phyloP scores from a whole-genome alignment of 2,329 filamentous ascomycete species.

The Colletotrichum truncatum region DNA sequence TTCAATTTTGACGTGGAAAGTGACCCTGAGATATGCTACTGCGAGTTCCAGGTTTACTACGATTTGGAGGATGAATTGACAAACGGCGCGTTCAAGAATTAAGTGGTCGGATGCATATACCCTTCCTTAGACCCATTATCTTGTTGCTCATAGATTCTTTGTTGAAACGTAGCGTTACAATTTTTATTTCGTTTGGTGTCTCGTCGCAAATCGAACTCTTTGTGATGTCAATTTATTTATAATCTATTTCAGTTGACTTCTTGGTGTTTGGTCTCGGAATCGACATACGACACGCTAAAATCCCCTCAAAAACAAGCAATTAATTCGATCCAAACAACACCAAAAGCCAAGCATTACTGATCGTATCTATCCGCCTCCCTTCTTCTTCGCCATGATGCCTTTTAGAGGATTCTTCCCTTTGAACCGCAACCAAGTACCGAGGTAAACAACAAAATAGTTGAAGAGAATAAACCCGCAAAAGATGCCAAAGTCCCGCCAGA shows the following conservation, averaged over 20 bases:
- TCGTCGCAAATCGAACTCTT: too few species aligned
- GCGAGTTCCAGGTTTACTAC: constrained; percentile 33
- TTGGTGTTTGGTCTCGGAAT: too few species aligned
- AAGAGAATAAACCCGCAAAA: constrained; percentile 72
- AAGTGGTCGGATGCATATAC: not conserved
- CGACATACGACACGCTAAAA: too few species aligned
- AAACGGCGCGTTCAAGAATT: constrained; percentile 25
- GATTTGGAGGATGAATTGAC: constrained; percentile 30
- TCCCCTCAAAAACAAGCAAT: too few species aligned
- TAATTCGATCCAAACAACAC: too few species aligned
- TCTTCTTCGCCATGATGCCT: constrained; percentile 38
- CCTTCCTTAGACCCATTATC: not conserved
- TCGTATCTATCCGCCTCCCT: not conserved
- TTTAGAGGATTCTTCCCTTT: constrained; percentile 48
- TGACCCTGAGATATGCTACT: constrained; percentile 33
- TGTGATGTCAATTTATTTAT: too few species aligned
- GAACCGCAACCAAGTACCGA: constrained; percentile 50
- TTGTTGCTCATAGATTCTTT: not conserved
- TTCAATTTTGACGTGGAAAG: constrained; percentile 37
- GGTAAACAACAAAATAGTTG: constrained; percentile 59
- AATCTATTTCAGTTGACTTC: too few species aligned
- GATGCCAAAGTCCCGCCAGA: constrained; percentile 74
- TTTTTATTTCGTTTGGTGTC: not conserved
- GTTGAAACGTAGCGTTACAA: not conserved
- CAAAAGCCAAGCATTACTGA: not conserved